These are phyloP conservation scores for Rosa persica DNA, from an alignment of 306 rosid genomes.

Conservation along the genomic window DNA sequence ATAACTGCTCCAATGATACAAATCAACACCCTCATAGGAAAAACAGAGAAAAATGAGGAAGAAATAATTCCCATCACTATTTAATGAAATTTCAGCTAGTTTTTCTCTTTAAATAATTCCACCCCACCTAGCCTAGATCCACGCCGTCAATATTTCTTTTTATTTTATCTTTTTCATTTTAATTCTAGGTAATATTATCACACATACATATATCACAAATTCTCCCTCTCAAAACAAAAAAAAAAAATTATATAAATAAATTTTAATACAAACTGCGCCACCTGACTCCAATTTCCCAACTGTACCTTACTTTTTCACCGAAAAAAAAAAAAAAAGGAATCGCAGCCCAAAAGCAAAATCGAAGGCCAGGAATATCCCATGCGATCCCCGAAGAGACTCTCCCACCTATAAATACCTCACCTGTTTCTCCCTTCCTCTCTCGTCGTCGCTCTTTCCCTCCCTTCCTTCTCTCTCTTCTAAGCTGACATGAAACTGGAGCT, in stretches of 20 bases:
- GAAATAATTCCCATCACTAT: no score
- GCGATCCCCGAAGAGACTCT: conserved; percentile 31
- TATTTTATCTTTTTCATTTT: neutral
- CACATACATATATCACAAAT: neutral
- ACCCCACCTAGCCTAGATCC: neutral
- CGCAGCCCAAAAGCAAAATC: conserved; percentile 14
- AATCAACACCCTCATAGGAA: no score
- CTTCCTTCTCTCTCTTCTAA: neutral
- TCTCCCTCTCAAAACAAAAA: neutral
- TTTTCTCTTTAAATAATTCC: neutral
- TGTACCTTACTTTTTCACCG: neutral
- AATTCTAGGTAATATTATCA: neutral
- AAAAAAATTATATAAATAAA: neutral
- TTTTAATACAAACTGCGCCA: neutral
- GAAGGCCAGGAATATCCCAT: conserved; percentile 42
- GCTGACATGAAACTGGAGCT: conserved; percentile 55
- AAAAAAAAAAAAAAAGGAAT: neutral
- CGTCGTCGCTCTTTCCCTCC: neutral
- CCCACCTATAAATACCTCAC: conserved; percentile 10
- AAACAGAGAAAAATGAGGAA: no score
- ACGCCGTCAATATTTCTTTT: neutral
- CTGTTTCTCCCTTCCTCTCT: neutral
- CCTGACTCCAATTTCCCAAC: conserved; percentile 6
- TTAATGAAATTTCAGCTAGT: neutral
- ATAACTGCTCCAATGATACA: no score